A percentile compares a stretch with the other conserved stretches of the same genome.
These are phyloP conservation scores for Hypoxylon sp. DNA, from an alignment of 2,329 filamentous ascomycete species.

Conservation along the genomic window DNA sequence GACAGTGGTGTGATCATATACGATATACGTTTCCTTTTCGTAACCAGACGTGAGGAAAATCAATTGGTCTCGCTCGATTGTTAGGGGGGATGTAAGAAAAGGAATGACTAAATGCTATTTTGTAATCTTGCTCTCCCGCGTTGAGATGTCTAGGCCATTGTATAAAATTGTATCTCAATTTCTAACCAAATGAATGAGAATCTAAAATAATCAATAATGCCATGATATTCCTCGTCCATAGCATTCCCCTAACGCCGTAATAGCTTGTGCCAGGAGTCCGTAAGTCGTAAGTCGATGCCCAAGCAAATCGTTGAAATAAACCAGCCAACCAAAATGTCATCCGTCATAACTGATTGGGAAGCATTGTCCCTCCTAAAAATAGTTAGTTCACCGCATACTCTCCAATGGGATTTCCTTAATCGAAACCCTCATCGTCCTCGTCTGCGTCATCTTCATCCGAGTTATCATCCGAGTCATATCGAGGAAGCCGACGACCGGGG, in stretches of 20 bases:
- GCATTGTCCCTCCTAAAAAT: conserved; percentile 5
- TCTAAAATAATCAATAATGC: conserved; percentile 10
- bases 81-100: conserved; percentile 11
- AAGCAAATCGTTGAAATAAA: conserved; percentile 3
- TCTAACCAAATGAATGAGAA: conserved; percentile 22
- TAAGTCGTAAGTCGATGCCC: conserved; percentile 17
- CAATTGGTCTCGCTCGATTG: conserved; percentile 12
- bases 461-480: conserved; percentile 19
- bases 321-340: background rate
- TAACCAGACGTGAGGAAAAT: conserved; percentile 16
- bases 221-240: conserved; percentile 4
- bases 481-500: background rate
- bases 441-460: conserved; percentile 38
- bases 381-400: background rate
- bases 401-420: conserved; percentile 1
- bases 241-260: conserved; percentile 14
- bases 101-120: conserved; percentile 6
- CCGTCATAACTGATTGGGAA: background rate
- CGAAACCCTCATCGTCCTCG: conserved; percentile 15
- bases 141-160: conserved; percentile 41
- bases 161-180: conserved; percentile 46
- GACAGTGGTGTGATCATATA: conserved; percentile 19
- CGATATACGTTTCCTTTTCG: conserved; percentile 22
- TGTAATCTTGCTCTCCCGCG: conserved; percentile 5
- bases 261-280: conserved; percentile 9